phyloP scores from a whole-genome alignment of 345 rosid genomes.

The Acer negundo region DNA sequence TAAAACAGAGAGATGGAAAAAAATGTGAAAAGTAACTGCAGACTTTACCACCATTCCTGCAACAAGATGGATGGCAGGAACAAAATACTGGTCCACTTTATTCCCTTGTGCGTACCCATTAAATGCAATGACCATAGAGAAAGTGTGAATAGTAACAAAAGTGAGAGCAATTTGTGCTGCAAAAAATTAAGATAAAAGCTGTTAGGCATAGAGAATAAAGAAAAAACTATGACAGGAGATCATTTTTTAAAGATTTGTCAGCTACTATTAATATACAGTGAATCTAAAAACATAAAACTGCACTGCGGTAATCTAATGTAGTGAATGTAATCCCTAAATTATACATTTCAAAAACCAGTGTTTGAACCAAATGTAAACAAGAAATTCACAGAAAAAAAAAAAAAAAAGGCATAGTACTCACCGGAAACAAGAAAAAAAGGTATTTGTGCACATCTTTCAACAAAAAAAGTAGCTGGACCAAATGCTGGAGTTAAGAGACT shows the following conservation, averaged over 20 bases:
- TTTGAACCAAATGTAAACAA: neutral
- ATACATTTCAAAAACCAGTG: neutral
- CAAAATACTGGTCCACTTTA: conserved; percentile 78
- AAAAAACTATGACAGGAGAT: conserved; percentile 14
- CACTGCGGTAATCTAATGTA: conserved; percentile 4
- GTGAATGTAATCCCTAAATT: neutral
- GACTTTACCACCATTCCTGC: conserved; percentile 82
- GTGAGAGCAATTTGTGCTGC: conserved; percentile 93
- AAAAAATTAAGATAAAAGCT: conserved; percentile 24
- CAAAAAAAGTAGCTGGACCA: conserved; percentile 93
- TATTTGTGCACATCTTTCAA: conserved; percentile 70
- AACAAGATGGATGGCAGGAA: conserved; percentile 76
- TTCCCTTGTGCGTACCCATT: conserved; percentile 89
- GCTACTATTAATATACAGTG: conserved; percentile 15
- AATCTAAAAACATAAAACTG: conserved; percentile 18
- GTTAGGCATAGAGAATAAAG: conserved; percentile 1
- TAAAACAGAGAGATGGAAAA: neutral
- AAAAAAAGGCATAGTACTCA: conserved; percentile 36
- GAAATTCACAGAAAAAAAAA: conserved; percentile 5
- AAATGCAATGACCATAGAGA: conserved; percentile 95
- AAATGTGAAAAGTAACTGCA: neutral
- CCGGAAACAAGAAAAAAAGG: conserved; percentile 96
- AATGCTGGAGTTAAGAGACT: conserved; percentile 92
- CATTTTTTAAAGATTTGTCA: neutral
- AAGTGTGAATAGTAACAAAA: conserved; percentile 87